A percentile compares a stretch with the other conserved stretches of the same genome.
These are phyloP conservation scores for Schizochytrium sp. DNA, from an alignment of 108 stramenopile species.

Conservation along the genomic window DNA sequence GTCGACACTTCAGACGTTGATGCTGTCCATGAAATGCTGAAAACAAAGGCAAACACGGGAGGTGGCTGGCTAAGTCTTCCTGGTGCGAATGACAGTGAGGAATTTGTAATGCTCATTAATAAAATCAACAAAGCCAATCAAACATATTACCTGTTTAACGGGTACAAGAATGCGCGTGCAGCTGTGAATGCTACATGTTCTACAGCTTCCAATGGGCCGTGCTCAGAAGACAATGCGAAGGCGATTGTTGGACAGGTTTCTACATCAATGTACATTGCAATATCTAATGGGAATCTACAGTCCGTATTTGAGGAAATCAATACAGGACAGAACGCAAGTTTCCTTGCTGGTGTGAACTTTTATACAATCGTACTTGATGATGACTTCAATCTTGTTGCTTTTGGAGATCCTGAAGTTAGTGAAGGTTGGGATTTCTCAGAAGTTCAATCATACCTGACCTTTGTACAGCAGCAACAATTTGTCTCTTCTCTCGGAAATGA, in stretches of 20 bases:
- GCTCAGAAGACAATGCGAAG: neutral
- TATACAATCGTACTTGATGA: slow-evolving; percentile 3
- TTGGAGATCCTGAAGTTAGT: neutral
- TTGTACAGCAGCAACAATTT: neutral
- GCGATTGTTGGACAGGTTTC: neutral
- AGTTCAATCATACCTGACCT: neutral
- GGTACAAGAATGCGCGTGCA: neutral
- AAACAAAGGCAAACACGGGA: neutral
- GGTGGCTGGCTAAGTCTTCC: neutral
- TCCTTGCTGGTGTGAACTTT: neutral
- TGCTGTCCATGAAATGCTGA: neutral
- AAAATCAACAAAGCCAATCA: slow-evolving; percentile 9
- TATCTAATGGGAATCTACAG: neutral
- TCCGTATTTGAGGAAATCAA: neutral
- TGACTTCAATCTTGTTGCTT: slow-evolving; percentile 2
- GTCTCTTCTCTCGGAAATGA: neutral
- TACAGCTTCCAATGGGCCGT: neutral
- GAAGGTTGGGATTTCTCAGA: neutral
- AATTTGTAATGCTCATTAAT: neutral
- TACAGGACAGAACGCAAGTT: neutral
- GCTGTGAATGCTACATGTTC: neutral
- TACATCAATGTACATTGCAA: neutral
- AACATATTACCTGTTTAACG: neutral
- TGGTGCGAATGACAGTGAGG: neutral
- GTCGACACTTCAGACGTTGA: neutral